Evolutionary conservation across 1,284 basidiomycete species (phyloP), one percentile per base, ranked within the genome.

Genomic region (Malassezia slooffiae): DNA sequence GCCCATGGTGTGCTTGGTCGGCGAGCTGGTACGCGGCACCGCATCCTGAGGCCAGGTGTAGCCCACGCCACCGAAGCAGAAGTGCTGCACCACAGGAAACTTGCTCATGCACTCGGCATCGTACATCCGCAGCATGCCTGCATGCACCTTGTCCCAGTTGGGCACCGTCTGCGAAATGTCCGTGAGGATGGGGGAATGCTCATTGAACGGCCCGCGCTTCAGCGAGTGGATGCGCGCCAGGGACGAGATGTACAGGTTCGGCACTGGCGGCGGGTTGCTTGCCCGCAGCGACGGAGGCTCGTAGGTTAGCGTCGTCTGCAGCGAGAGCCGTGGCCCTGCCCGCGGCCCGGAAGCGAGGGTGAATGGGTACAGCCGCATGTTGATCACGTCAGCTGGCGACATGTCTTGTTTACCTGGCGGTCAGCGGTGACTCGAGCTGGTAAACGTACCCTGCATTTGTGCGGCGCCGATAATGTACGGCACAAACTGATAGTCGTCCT

Each of bases 121-220:
- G 71, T 90, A 97, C 90, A 97, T 96, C 74, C 93, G 95, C 60
- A 87, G 77, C 54, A 96, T 70, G 2, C 93, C 93, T 5, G 75
- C 77, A 65, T 90, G 83, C 15, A 91, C 85, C 70, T 96, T 96
- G 26, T 74, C 71, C 85, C 88, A 99, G 48, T 78, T 80, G 8
- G 82, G 80, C 13, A 96, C 88, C 8, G 81, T 82, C 1, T 78
- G 76, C 1, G 87, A 82, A 40, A 97, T 85, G 41, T 83, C 81
- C 70, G 88, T 75, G 15, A 97, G 74, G 54, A 95, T 81, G 0
- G 91, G 89, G 6, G 55, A 62, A 41, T 67, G 66, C 50, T 62
- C 62, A 17, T 43, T 41, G 24, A 65, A 65, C 3, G 58, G 55
- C 1, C 62, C 58, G 12, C 53, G 24, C 41, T 68, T 67, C 7